Evolutionary conservation across 2,329 filamentous ascomycete genomes (phyloP), one percentile per base, ranked within the genome.

Genomic region (Clarireedia monteithiana): DNA sequence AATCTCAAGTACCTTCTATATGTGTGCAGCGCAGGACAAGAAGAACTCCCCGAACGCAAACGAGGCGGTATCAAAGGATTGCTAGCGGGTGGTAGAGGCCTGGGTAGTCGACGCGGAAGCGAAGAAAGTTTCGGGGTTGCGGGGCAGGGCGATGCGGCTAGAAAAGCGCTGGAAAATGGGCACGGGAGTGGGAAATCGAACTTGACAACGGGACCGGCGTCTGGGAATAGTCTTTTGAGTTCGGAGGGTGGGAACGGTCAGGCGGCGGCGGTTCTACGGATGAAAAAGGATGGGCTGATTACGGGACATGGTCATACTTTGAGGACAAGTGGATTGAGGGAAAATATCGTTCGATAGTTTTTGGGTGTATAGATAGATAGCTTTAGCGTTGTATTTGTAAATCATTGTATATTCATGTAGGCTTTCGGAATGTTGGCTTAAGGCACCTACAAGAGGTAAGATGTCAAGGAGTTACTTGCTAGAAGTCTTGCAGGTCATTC

Each of bases 1-100:
- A 99, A 99, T 67, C 75, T 99, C 9, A 95, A 96, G 69, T 96
- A 96, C 64, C 75, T 97, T 15, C 75, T 97, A 2, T 96, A 95
- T 64, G 86, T 97, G 2, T 86, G 91, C 62, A 94, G 89, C 34
- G 89, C 91, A 0, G 91, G 91, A 0, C 85, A 69, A 1, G 79
- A 81, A 27, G 79, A 85, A 56, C 70, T 85, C 2, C 83, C 83
- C 0, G 79, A 80, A 64, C 74, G 83, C 40, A 85, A 83, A 60
- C 75, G 75, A 42, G 83, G 83, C 12, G 83, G 82, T 9, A 77
- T 86, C 0, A 72, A 81, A 27, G 83, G 82, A 0, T 67, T 86
- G 2, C 79, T 80, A 73, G 74, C 74, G 0, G 79, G 79, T 5
- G 50, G 55, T 6, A 57, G 38, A 40, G 61, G 57, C 10, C 47